These are phyloP conservation scores for Auricularia cornea DNA, from an alignment of 768 basidiomycete genomes.

Conservation along the genomic window DNA sequence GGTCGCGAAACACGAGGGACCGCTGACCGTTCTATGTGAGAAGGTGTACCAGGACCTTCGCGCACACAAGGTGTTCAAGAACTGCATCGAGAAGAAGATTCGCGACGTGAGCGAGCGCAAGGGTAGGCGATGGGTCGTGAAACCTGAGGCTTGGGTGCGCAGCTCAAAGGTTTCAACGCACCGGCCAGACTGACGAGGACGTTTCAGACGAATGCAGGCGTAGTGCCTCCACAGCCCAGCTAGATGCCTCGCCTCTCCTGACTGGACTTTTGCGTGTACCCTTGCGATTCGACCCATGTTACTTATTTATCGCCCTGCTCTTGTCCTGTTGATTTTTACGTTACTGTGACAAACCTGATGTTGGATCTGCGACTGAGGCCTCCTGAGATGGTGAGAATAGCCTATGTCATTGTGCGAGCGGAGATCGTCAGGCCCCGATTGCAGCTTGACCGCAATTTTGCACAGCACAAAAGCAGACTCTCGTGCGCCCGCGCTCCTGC, in stretches of 20 bases:
- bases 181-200: not conserved
- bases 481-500: not conserved
- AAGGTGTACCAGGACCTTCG: conserved; percentile 63
- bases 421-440: not conserved
- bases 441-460: too few species aligned
- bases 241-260: too few species aligned
- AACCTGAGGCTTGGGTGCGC: conserved; percentile 18
- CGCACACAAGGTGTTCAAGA: conserved; percentile 62
- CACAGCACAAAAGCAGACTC: not conserved
- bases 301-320: not conserved
- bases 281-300: too few species aligned
- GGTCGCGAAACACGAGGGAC: conserved; percentile 51
- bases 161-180: not conserved
- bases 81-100: conserved; percentile 47
- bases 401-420: not conserved
- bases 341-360: not conserved
- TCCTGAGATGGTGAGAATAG: too few species aligned
- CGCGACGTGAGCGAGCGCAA: not conserved
- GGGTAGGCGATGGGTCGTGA: conserved; percentile 62
- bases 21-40: conserved; percentile 60
- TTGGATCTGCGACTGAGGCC: too few species aligned
- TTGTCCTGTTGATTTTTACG: not conserved
- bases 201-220: too few species aligned
- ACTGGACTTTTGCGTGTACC: too few species aligned
- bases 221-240: too few species aligned